Conservation (phyloP, 495 filamentous ascomycete species). For the Penicillium desertorum region DNA sequence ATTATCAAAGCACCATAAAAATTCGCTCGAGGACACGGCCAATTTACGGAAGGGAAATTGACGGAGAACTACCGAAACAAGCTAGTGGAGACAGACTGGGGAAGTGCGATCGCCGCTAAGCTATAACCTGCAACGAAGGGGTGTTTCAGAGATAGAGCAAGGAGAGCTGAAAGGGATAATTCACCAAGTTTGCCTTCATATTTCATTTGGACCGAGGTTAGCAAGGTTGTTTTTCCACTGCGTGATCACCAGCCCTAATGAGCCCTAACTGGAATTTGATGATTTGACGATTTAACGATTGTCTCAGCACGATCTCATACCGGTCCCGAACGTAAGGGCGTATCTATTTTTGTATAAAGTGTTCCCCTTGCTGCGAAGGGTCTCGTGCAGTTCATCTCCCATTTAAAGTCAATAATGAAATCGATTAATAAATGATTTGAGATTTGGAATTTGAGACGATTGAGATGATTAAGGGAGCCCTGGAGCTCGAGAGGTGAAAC, state of each 20-base stretch:
- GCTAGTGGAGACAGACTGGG: background rate
- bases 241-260: background rate
- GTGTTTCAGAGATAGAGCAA: background rate
- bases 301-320: background rate
- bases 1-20: background rate
- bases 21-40: background rate
- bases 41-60: background rate
- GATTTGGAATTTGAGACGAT: background rate
- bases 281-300: background rate
- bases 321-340: slow-evolving; percentile 1
- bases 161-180: background rate
- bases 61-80: slow-evolving; percentile 1
- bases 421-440: background rate
- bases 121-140: background rate
- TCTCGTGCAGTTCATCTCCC: slow-evolving; percentile 8
- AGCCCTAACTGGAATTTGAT: background rate
- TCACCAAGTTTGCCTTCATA: background rate
- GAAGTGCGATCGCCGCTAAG: too few relatives aligned
- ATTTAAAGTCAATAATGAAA: slow-evolving; percentile 3
- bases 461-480: background rate
- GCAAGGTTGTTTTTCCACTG: background rate
- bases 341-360: slow-evolving; percentile 1
- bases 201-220: background rate
- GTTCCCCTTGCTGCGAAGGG: slow-evolving; percentile 4
- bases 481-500: background rate